A percentile compares a stretch with the other conserved stretches of the same genome.
Conservation (phyloP, 2,329 filamentous ascomycete species). For the Helotiales sp. region DNA sequence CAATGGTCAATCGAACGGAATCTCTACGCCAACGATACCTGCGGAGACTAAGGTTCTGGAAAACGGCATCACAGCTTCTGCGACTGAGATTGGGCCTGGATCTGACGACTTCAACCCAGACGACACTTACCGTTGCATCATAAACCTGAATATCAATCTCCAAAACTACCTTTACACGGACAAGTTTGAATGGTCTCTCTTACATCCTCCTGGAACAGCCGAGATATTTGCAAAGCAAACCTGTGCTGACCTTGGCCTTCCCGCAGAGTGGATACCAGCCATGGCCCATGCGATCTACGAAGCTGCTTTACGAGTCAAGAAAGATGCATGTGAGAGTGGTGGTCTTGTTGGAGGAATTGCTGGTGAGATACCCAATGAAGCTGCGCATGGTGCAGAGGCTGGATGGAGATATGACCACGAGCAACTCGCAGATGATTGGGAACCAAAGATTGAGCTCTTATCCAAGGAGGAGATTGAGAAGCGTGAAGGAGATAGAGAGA, state of each 20-base stretch:
- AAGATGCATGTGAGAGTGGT: conserved; percentile 92
- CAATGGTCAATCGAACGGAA: conserved; percentile 46
- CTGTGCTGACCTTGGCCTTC: conserved; percentile 86
- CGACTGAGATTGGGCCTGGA: conserved; percentile 65
- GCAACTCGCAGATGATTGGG: conserved; percentile 82
- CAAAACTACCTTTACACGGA: conserved; percentile 92
- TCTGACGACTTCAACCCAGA: conserved; percentile 84
- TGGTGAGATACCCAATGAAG: conserved; percentile 84
- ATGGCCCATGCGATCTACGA: conserved; percentile 98
- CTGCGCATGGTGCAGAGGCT: conserved; percentile 78
- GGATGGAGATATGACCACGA: conserved; percentile 97
- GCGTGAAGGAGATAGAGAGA: conserved; percentile 89
- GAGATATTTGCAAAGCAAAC: conserved; percentile 92
- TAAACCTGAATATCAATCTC: conserved; percentile 89
- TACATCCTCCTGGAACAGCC: conserved; percentile 89
- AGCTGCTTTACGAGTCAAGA: conserved; percentile 88
- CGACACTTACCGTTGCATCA: conserved; percentile 92
- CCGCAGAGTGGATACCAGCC: conserved; percentile 91
- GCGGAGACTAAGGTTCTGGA: conserved; percentile 48
- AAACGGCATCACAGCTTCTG: conserved; percentile 69
- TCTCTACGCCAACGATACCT: conserved; percentile 54
- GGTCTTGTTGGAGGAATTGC: conserved; percentile 79
- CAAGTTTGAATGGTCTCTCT: conserved; percentile 96
- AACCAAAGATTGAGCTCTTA: conserved; percentile 78
- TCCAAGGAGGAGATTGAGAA: conserved; percentile 98